Base-by-base conservation (phyloP, 352 stramenopile species). In the Phytopythium aichiense region DNA sequence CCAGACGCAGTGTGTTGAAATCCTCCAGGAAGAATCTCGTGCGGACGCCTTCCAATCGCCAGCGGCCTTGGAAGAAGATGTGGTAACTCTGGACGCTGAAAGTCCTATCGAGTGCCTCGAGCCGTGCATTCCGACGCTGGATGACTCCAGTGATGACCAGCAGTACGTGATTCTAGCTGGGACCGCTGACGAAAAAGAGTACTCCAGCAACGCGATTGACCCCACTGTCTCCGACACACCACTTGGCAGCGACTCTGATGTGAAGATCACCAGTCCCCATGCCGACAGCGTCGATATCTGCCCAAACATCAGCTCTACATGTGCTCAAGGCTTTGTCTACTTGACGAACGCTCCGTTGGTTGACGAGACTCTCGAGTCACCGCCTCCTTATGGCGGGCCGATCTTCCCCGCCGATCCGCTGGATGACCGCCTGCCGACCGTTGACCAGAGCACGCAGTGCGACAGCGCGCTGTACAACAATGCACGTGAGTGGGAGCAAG, bases 371-470 rank as follows among this genome's bases (percentile, higher is more conserved):
- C 20, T 33, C 4, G 11, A n/a, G 13, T 16, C n/a, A 1, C 31
- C 0, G 1, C 13, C 9, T 8, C 33, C 20, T n/a, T 57, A 33
- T 8, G 23, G 12, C 9, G 53, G 53, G 7, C 31, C 53, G 18
- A 58, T 58, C 20, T 58, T 23, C 25, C 53, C 35, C 7, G 33
- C 22, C 13, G 53, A 58, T 3, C 53, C 53, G 23, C 11, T 49
- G 4, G 53, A 58, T 37, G 53, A 58, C 15, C 22, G 18, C 33
- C 16, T 54, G 9, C 11, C 35, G 48, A 58, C 35, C n/a, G 9
- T 33, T 33, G 53, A 58, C 7, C 53, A 58, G 42, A 16, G 35
- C 15, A 49, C 53, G 18, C 53, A 58, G 25, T 58, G 53, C 35
- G 53, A 58, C 12, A 5, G 22, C 3, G 6, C 9, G 15, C 46